A percentile compares a stretch with the other conserved stretches of the same genome.
These are phyloP conservation scores for Penicillium aurantiogriseum DNA, from an alignment of 2,329 filamentous ascomycete species.

Conservation along the genomic window DNA sequence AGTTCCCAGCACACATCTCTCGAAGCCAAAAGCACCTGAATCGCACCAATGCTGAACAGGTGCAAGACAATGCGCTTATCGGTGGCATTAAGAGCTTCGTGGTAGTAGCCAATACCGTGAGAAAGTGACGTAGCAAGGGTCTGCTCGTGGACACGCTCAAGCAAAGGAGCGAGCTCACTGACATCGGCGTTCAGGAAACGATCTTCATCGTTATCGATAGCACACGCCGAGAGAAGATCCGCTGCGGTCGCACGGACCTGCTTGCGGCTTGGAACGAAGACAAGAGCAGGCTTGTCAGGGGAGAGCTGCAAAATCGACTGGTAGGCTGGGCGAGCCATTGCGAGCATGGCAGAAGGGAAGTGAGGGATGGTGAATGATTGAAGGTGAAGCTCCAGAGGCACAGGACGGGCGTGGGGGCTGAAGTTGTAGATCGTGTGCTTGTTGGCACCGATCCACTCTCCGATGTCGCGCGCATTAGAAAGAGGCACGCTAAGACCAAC, in stretches of 20 bases:
- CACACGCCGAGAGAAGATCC: conserved; percentile 82
- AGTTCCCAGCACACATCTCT: conserved; percentile 97
- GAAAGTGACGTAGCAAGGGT: conserved; percentile 84
- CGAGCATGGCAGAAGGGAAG: conserved; percentile 96
- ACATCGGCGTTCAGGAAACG: conserved; percentile 84
- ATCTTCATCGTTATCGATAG: conserved; percentile 87
- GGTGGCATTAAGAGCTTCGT: conserved; percentile 82
- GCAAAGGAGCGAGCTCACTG: conserved; percentile 76
- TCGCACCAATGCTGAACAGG: conserved; percentile 82
- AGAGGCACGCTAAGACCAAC: conserved; percentile 88
- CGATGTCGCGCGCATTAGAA: conserved; percentile 88
- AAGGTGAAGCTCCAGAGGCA: conserved; percentile 89
- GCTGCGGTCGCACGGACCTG: conserved; percentile 84
- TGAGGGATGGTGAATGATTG: conserved; percentile 95
- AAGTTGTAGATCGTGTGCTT: conserved; percentile 99
- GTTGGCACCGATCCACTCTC: conserved; percentile 95
- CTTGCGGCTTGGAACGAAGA: conserved; percentile 92
- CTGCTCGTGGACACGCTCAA: conserved; percentile 80
- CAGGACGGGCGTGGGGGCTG: conserved; percentile 82
- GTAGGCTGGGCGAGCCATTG: conserved; percentile 95
- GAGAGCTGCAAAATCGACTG: conserved; percentile 85
- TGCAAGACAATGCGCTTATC: conserved; percentile 94
- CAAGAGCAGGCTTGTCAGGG: conserved; percentile 79
- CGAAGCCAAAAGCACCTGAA: conserved; percentile 78
- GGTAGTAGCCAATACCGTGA: conserved; percentile 95